Evolutionary conservation across 257 asterid genomes (phyloP).

Genomic region (Lithospermum erythrorhizon): DNA sequence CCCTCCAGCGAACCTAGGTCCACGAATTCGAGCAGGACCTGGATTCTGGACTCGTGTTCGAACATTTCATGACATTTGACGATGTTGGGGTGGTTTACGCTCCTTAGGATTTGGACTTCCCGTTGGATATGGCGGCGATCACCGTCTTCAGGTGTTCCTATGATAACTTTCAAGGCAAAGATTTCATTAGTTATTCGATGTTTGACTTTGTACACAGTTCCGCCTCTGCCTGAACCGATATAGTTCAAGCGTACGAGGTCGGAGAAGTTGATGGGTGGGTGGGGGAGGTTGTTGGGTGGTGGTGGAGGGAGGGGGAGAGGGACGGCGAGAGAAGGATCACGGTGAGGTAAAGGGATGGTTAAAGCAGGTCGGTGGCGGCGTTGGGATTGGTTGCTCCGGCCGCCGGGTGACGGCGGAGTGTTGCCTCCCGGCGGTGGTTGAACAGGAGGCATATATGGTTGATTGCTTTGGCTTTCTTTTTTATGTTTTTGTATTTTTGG

Average conservation of each 20-base stretch:
- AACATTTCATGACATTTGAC: constrained; percentile 60
- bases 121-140: constrained; percentile 68
- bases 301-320: constrained; percentile 15
- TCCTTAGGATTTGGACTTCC: constrained; percentile 81
- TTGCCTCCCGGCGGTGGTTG: background rate
- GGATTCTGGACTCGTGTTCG: constrained; percentile 69
- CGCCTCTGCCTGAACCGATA: constrained; percentile 87
- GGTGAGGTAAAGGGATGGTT: background rate
- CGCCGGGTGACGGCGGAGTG: background rate
- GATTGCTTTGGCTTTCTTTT: background rate
- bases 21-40: constrained; percentile 68
- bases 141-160: constrained; percentile 70
- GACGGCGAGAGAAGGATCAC: constrained; percentile 26
- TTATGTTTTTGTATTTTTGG: too few species aligned
- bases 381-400: too few species aligned
- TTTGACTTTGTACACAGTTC: constrained; percentile 75
- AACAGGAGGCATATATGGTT: background rate
- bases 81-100: constrained; percentile 63
- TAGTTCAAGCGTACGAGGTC: constrained; percentile 62
- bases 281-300: background rate
- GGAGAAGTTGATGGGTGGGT: constrained; percentile 32
- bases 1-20: constrained; percentile 72
- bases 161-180: constrained; percentile 71
- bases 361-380: background rate
- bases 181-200: constrained; percentile 54